Evolutionary conservation across 2,329 filamentous ascomycete genomes (phyloP), one percentile per base, ranked within the genome.

Genomic region (Phaeosphaeriaceae sp.): DNA sequence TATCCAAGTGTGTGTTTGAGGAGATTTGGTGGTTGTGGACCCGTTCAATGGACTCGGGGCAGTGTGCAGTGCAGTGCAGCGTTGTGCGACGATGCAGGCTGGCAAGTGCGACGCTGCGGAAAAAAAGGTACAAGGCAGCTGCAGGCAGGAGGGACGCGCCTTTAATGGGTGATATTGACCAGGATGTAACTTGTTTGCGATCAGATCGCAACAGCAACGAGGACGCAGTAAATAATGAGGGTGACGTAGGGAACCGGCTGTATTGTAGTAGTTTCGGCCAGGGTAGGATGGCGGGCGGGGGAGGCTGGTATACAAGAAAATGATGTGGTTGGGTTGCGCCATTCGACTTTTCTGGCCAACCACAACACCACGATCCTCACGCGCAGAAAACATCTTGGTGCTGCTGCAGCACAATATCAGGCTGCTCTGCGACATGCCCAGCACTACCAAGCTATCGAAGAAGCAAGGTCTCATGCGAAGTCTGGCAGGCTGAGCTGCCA

Each of bases 191-290:
- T 60, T 59, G 58, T 52, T 59, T 60, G 55, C 52, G 55, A 64
- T 61, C 58, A 59, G 61, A 57, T 59, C 57, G 26, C 52, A 30
- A 54, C 54, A 59, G 60, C 56, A 44, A 56, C 54, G 53, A 40
- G 44, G 21, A 51, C 56, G 58, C 58, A 57, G 52, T 21, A 53
- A 51, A 32, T 54, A 53, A 48, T 56, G 49, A 49, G 55, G 52
- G 67, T 70, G 69, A 71, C 69, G 69, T 71, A 70, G 43, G 43
- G 52, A 40, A n/a, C 43, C 54, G 61, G 56, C 32, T 59, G 54
- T 40, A 40, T 40, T 40, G 5, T 17, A 40, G 35, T 40, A 40
- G 35, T 40, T 17, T 40, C 15, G 35, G 35, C 35, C 35, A 40
- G 35, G 35, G 35, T 40, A 17, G 35, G 35, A 40, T 40, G 35